These are phyloP conservation scores for Rhynchosporium graminicola DNA, from an alignment of 2,329 filamentous ascomycete genomes.

Conservation along the genomic window DNA sequence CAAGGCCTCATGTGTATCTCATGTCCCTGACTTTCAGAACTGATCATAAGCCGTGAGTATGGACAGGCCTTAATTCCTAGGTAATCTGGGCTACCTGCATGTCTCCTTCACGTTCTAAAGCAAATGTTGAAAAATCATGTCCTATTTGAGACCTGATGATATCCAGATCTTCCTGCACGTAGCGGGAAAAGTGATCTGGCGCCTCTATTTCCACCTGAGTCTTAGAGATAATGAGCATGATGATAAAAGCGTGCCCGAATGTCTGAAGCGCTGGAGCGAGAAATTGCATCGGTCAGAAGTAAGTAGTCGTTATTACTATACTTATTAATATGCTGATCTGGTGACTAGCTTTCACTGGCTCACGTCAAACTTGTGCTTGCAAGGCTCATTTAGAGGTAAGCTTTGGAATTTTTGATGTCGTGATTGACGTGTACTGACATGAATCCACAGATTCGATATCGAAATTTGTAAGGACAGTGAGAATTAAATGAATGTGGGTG, in stretches of 20 bases:
- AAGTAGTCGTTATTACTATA: not conserved
- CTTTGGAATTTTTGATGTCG: not conserved
- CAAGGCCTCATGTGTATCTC: too few species aligned
- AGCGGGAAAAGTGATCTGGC: not conserved
- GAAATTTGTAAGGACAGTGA: constrained; percentile 18
- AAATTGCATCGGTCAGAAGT: constrained; percentile 40
- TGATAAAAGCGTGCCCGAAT: constrained; percentile 22
- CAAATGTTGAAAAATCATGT: too few species aligned
- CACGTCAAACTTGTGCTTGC: constrained; percentile 37
- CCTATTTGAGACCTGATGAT: too few species aligned
- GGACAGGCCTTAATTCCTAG: too few species aligned
- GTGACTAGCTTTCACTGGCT: constrained; percentile 29
- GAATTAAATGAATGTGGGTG: constrained; percentile 14
- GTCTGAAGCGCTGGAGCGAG: constrained; percentile 21
- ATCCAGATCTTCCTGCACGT: not conserved
- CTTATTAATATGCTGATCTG: not conserved
- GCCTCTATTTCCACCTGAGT: constrained; percentile 30
- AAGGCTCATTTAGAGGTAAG: constrained; percentile 34
- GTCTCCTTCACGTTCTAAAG: too few species aligned
- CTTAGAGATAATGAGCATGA: constrained; percentile 17
- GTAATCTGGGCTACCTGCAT: too few species aligned
- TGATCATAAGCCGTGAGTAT: too few species aligned
- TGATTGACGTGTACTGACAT: not conserved
- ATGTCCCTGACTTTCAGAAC: too few species aligned
- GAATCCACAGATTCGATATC: constrained; percentile 12